Conservation (phyloP, 495 filamentous ascomycete genomes). For the Entonaema liquescens region DNA sequence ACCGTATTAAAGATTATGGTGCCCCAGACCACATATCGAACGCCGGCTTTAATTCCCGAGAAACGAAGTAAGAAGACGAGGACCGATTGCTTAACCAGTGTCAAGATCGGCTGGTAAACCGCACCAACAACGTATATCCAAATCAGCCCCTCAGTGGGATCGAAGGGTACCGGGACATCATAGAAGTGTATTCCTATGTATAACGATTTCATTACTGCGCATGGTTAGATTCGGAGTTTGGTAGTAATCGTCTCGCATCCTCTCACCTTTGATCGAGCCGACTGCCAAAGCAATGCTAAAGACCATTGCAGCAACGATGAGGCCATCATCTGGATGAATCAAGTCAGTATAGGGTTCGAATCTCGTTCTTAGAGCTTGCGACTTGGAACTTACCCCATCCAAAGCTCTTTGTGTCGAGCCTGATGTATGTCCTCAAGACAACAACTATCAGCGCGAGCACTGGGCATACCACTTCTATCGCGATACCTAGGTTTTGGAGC, state of each 20-base stretch:
- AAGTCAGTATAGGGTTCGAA: not conserved
- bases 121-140: conserved; percentile 56
- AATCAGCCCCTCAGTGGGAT: conserved; percentile 35
- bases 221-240: not conserved
- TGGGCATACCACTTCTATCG: conserved; percentile 32
- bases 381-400: conserved; percentile 38
- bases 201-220: conserved; percentile 20
- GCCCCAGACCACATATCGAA: not conserved
- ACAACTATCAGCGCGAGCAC: conserved; percentile 32
- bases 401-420: conserved; percentile 32
- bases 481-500: conserved; percentile 39
- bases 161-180: conserved; percentile 47
- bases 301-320: not conserved
- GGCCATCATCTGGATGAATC: not conserved
- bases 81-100: conserved; percentile 58
- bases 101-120: conserved; percentile 63
- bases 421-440: conserved; percentile 32
- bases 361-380: not conserved
- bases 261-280: not conserved
- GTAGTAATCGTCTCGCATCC: not conserved
- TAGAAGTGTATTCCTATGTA: conserved; percentile 52
- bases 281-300: not conserved
- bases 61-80: conserved; percentile 31
- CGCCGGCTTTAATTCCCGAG: not conserved
- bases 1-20: conserved; percentile 47